Conservation (phyloP, 495 filamentous ascomycete genomes). For the Corynascus novoguineensis region DNA sequence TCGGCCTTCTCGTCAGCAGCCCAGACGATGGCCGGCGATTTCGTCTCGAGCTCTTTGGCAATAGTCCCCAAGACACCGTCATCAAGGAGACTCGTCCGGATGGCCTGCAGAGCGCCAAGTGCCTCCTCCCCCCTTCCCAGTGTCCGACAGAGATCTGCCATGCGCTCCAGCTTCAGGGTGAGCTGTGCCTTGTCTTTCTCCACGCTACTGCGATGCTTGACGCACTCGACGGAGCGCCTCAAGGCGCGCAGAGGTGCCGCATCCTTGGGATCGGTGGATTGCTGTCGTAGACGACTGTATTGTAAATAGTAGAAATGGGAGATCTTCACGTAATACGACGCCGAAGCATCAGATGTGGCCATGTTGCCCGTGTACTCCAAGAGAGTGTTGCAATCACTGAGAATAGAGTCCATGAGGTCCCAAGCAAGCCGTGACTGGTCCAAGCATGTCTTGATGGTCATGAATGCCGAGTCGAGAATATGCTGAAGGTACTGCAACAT, state of each 20-base stretch:
- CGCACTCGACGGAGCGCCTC: constrained; percentile 45
- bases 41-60: constrained; percentile 29
- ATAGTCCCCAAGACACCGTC: constrained; percentile 42
- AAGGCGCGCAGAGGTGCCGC: constrained; percentile 41
- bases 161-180: constrained; percentile 46
- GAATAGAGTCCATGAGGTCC: constrained; percentile 47
- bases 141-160: constrained; percentile 41
- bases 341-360: constrained; percentile 24
- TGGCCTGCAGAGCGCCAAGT: constrained; percentile 37
- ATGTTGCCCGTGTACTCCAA: constrained; percentile 43
- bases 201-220: constrained; percentile 37
- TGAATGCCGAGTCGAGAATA: constrained; percentile 52
- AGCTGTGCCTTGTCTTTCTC: constrained; percentile 44
- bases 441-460: constrained; percentile 43
- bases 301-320: constrained; percentile 77
- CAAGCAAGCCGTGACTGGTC: constrained; percentile 39
- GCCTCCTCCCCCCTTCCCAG: constrained; percentile 40
- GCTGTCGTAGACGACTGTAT: constrained; percentile 37
- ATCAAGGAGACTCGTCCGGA: constrained; percentile 40
- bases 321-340: constrained; percentile 53
- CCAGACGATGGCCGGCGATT: constrained; percentile 37
- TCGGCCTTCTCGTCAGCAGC: constrained; percentile 33
- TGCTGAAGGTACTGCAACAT: constrained; percentile 41
- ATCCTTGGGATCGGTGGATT: constrained; percentile 35
- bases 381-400: constrained; percentile 51